phyloP scores from a whole-genome alignment of 371 early-diverging fungal genomes.

The Lichtheimia ornata region DNA sequence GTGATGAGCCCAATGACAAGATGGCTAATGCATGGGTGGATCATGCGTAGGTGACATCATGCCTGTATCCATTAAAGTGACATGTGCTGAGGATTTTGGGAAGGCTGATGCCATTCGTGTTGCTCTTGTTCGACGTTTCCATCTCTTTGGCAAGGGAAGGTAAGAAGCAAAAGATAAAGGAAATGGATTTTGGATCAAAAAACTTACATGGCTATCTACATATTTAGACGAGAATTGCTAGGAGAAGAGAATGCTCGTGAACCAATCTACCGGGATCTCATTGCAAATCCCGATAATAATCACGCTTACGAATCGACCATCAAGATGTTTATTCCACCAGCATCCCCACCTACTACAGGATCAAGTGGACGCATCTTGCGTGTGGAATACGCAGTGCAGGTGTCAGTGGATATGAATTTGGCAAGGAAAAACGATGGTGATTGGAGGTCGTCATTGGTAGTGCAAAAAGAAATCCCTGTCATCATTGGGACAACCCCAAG shows the following conservation, averaged over 20 bases:
- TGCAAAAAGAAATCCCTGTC: conserved; percentile 28
- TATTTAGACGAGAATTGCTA: not conserved
- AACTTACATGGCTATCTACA: not conserved
- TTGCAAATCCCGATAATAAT: conserved; percentile 19
- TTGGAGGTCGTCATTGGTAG: conserved; percentile 19
- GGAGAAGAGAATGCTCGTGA: not conserved
- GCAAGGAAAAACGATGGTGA: conserved; percentile 16
- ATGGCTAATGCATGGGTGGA: not conserved
- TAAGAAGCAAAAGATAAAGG: not conserved
- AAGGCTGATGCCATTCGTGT: conserved; percentile 16
- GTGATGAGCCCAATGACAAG: no score
- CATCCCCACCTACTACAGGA: conserved; percentile 29
- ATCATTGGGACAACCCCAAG: conserved; percentile 45
- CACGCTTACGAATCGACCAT: conserved; percentile 22
- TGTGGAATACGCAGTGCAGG: conserved; percentile 38
- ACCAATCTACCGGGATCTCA: conserved; percentile 19
- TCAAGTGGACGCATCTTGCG: conserved; percentile 28
- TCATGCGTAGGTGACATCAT: conserved; percentile 43
- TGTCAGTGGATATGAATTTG: conserved; percentile 36
- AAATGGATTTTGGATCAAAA: not conserved
- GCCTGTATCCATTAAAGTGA: conserved; percentile 32
- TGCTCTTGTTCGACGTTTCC: conserved; percentile 15
- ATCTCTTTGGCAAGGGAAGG: conserved; percentile 18
- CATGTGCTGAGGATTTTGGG: conserved; percentile 23
- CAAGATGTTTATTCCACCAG: conserved; percentile 33